Percentiles rank a stretch among this genome's conserved stretches.
phyloP scores from a whole-genome alignment of 2,329 filamentous ascomycete genomes.

The Aspergillus sp. region DNA sequence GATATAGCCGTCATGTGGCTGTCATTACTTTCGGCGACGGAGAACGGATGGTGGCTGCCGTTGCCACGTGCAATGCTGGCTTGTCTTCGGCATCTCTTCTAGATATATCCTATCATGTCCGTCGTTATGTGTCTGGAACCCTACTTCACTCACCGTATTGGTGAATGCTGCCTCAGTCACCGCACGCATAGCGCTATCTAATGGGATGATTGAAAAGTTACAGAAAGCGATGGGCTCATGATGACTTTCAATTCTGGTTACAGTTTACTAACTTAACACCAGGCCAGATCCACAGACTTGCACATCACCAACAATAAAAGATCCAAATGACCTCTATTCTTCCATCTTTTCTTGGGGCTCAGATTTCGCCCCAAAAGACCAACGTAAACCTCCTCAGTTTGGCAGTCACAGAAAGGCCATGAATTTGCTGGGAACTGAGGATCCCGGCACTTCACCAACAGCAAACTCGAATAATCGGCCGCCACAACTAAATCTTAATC shows the following conservation, averaged over 20 bases:
- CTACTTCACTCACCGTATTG: not conserved
- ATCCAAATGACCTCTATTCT: constrained; percentile 31
- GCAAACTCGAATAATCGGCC: constrained; percentile 26
- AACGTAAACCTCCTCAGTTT: constrained; percentile 37
- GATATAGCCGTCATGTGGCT: not conserved
- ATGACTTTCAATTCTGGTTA: not conserved
- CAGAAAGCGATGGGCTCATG: not conserved
- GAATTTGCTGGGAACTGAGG: constrained; percentile 33
- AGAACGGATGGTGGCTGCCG: not conserved
- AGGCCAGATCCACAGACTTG: constrained; percentile 28
- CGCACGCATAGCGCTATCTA: not conserved
- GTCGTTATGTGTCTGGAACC: not conserved
- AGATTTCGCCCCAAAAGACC: constrained; percentile 42
- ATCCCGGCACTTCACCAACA: constrained; percentile 27
- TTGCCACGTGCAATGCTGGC: not conserved
- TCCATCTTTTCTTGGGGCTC: constrained; percentile 39
- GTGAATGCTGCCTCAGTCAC: not conserved
- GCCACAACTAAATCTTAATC: constrained; percentile 25
- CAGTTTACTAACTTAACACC: constrained; percentile 15
- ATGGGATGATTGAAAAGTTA: not conserved
- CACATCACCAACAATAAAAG: constrained; percentile 20
- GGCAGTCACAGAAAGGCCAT: constrained; percentile 39
- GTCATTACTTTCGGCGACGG: not conserved
- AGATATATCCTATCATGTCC: not conserved
- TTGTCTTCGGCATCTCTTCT: not conserved